Evolutionary conservation across 352 stramenopile species (phyloP), one percentile per base, ranked within the genome.

Genomic region (Phytophthora nicotianae): DNA sequence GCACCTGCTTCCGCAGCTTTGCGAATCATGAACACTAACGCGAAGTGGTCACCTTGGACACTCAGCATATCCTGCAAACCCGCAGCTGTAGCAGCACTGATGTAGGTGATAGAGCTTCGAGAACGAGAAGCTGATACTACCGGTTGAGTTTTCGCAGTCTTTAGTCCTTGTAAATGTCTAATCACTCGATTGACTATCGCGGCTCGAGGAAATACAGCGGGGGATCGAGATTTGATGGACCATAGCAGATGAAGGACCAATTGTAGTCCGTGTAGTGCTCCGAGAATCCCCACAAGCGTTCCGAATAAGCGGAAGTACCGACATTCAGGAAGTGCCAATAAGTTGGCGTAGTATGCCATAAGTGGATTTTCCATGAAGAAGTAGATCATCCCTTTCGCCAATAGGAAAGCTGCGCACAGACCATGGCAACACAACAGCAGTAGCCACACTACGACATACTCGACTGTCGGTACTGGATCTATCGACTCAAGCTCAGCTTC

Each of bases 331-430:
- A 75, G 43, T 0, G 61, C 55, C 5, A 82, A 53, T n/a, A 86
- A 35, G n/a, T 74, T 55, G 1, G 67, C 42, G 55, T 84, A 84
- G 64, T 83, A 86, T 23, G 54, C 61, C 69, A 86, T 77, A 42
- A 71, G 70, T 7, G 69, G 74, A 4, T 71, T 59, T 32, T 75
- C 65, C 47, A 84, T 61, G 50, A 74, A 74, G 43, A 61, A 72
- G 40, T 84, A 72, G 14, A 81, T 46, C 3, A 63, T 16, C 10
- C 50, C 37, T 33, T 56, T 59, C 0, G 59, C 59, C 2, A 73
- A 19, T 14, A 77, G 40, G 14, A 64, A 77, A 11, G 19, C 10
- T 3, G 50, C 55, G n/a, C 59, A 74, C 8, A 69, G 11, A 2
- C 54, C 65, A 45, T 70, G 65, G 9, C 63, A 37, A 45, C 7